phyloP scores from a whole-genome alignment of 345 rosid species.

The Litchi chinensis region DNA sequence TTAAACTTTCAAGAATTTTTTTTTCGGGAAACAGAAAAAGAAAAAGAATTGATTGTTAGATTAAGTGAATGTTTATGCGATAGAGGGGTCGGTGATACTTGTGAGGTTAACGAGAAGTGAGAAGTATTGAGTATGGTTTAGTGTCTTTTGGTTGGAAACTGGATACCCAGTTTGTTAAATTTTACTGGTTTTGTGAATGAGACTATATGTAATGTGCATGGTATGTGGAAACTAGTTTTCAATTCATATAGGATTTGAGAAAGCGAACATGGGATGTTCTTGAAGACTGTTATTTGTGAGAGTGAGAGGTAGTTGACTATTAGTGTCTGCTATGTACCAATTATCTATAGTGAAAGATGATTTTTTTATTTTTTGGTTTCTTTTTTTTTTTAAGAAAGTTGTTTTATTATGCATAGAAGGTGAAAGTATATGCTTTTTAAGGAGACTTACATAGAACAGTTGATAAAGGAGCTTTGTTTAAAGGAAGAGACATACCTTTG shows the following conservation, averaged over 20 bases:
- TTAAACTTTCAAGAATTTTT: neutral
- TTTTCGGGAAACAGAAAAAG: neutral
- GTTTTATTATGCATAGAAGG: neutral
- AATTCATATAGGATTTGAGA: neutral
- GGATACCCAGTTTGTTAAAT: neutral
- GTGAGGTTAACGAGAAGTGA: constrained; percentile 1
- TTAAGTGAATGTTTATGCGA: neutral
- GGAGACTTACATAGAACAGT: neutral
- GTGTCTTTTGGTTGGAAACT: neutral
- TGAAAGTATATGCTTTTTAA: neutral
- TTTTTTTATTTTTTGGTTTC: too few relatives aligned
- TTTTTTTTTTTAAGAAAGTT: neutral
- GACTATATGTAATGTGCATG: neutral
- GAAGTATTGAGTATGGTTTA: neutral
- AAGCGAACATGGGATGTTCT: neutral
- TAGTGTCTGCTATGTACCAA: neutral
- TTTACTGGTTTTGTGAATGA: neutral
- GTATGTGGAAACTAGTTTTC: neutral
- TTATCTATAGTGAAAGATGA: constrained; percentile 2
- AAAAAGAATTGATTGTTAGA: neutral
- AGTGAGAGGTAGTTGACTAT: neutral
- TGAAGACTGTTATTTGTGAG: neutral
- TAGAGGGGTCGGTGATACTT: neutral
- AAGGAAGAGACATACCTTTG: neutral
- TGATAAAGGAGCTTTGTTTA: neutral